Evolutionary conservation across 2,329 filamentous ascomycete genomes (phyloP).

Genomic region (Lachnellula cervina): DNA sequence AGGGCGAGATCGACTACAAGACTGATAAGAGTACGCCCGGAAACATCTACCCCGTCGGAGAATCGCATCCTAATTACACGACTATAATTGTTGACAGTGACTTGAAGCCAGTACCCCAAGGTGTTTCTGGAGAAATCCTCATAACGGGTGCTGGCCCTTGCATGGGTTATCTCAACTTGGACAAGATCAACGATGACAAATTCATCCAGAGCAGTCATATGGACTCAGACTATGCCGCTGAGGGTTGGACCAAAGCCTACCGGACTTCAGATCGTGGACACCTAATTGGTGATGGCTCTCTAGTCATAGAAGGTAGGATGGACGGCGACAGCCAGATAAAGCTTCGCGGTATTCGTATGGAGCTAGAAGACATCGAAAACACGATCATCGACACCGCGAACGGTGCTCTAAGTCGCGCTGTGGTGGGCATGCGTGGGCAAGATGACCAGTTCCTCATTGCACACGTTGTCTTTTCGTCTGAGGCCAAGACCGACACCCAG

Average conservation of each 20-base stretch:
- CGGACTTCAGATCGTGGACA: conserved; percentile 32
- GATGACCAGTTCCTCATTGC: conserved; percentile 30
- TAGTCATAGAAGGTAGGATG: conserved; percentile 31
- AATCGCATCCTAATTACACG: conserved; percentile 11
- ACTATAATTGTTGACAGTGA: conserved; percentile 37
- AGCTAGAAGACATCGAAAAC: conserved; percentile 38
- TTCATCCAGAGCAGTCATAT: conserved; percentile 1
- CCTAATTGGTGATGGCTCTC: conserved; percentile 24
- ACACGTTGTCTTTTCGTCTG: conserved; percentile 29
- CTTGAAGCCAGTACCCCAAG: conserved; percentile 33
- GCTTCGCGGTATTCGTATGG: conserved; percentile 36
- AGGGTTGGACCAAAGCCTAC: conserved; percentile 15
- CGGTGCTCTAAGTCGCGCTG: conserved; percentile 24
- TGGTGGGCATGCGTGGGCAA: conserved; percentile 19
- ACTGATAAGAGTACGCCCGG: not conserved
- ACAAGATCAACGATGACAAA: conserved; percentile 34
- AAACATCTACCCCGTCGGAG: not conserved
- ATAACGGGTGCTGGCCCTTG: conserved; percentile 35
- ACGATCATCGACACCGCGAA: conserved; percentile 25
- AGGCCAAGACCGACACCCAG: too few species aligned
- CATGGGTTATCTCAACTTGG: conserved; percentile 31
- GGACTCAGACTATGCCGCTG: conserved; percentile 1
- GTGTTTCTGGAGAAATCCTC: conserved; percentile 38
- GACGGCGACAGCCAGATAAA: conserved; percentile 35
- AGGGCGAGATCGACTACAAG: not conserved